Evolutionary conservation across 2,329 filamentous ascomycete genomes (phyloP).

Genomic region (Volutella citrinella): DNA sequence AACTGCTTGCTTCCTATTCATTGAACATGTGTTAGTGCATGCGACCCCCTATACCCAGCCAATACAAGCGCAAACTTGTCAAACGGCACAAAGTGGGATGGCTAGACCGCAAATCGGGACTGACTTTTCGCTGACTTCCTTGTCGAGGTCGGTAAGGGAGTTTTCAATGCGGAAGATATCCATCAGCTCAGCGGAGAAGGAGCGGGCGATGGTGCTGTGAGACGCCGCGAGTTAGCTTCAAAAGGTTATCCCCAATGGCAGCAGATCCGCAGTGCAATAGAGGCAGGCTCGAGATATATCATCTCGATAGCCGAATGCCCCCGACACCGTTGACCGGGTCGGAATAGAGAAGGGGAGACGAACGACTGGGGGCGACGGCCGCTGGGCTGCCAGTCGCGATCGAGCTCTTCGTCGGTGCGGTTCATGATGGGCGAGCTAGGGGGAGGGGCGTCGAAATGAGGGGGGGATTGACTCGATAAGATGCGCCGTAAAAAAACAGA

Average conservation of each 20-base stretch:
- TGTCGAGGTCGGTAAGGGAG: conserved; percentile 68
- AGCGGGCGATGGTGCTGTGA: conserved; percentile 76
- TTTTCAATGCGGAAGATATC: conserved; percentile 87
- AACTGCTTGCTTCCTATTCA: conserved; percentile 74
- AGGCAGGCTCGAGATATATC: conserved; percentile 7
- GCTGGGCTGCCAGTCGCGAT: conserved; percentile 78
- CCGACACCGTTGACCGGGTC: conserved; percentile 56
- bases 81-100: no score
- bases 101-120: no score
- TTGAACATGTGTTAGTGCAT: not conserved
- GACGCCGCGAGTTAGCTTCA: conserved; percentile 11
- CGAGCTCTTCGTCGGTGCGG: conserved; percentile 65
- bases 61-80: no score
- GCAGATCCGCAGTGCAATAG: no score
- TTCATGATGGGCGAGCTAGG: conserved; percentile 17
- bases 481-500: no score
- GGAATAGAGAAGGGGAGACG: conserved; percentile 55
- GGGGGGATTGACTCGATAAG: no score
- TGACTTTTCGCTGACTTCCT: conserved; percentile 79
- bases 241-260: conserved; percentile 1
- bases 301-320: no score
- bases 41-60: no score
- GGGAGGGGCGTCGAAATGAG: not conserved
- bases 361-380: conserved; percentile 80
- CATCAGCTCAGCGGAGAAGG: conserved; percentile 82